Conservation (phyloP, 441 rosid species). For the Pelargonium citronellum region DNA sequence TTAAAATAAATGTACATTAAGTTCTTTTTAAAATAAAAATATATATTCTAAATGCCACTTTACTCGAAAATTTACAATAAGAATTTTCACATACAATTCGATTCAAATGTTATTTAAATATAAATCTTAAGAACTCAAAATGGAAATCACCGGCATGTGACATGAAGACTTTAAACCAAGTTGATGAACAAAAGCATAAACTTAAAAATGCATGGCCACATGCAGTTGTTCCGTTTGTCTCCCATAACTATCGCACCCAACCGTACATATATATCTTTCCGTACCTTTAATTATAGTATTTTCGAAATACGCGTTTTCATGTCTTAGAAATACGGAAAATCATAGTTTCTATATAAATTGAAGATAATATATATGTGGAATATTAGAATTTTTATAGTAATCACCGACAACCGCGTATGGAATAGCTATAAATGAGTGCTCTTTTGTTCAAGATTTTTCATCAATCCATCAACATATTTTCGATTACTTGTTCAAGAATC, state of each 20-base stretch:
- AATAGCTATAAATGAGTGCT: constrained; percentile 1
- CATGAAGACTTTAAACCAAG: neutral
- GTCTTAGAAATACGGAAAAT: neutral
- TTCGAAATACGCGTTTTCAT: neutral
- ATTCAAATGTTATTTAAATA: no score
- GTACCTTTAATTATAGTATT: neutral
- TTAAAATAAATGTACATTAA: no score
- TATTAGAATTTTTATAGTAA: neutral
- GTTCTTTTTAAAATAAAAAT: no score
- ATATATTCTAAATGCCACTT: no score
- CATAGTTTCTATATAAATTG: neutral
- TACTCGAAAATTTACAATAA: no score
- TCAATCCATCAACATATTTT: neutral
- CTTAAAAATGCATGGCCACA: neutral
- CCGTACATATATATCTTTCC: constrained; percentile 7
- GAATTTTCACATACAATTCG: no score
- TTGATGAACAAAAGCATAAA: neutral
- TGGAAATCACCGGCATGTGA: neutral
- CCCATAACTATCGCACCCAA: constrained; percentile 9
- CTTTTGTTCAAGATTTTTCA: neutral
- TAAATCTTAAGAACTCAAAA: no score
- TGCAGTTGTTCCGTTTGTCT: constrained; percentile 7
- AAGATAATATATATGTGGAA: neutral
- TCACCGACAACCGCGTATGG: constrained; percentile 8
- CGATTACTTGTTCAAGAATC: no score